Evolutionary conservation across 352 stramenopile genomes (phyloP), one percentile per base, ranked within the genome.

Genomic region (Phytopythium oedochilum): DNA sequence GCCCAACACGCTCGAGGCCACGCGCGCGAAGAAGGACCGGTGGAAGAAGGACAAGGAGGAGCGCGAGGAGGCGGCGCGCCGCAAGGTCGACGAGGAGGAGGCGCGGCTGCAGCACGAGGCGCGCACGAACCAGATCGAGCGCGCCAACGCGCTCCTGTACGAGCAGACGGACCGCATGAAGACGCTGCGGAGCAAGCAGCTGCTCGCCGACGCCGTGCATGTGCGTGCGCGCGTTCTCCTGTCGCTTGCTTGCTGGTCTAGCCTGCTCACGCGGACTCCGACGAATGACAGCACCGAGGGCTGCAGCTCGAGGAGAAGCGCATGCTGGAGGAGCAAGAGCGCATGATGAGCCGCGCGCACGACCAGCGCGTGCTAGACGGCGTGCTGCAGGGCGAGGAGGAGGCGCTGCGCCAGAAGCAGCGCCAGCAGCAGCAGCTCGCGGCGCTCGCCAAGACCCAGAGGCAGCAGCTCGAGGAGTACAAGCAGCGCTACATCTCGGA

Each of bases 151-250:
- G 2, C 61, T 94, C 43, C 71, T 97, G 6, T 97, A 97, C 60
- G 88, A 96, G 54, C 84, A 97, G 42, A 97, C 88, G 3, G 89
- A 97, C 58, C 93, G 89, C 55, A 96, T 97, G 78, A 97, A 97
- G 72, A 88, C 82, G 5, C 63, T 97, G 29, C 66, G 86, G 1
- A 89, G 73, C 50, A 92, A 96, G 64, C 74, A 96, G 50, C 61
- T 96, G 14, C 71, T 96, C 20, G 60, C 74, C 0, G 91, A 97
- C 32, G 88, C 94, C n/a, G 61, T 96, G 17, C 74, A 94, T 50
- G 76, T 80, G 43, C 52, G 78, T 60, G n/a, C n/a, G n/a, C n/a
- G n/a, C n/a, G n/a, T n/a, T n/a, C n/a, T n/a, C n/a, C n/a, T n/a
- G n/a, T n/a, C n/a, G n/a, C n/a, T n/a, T n/a, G n/a, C n/a, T n/a